phyloP scores from a whole-genome alignment of 177 flowering plant species.

The Telopea speciosissima region DNA sequence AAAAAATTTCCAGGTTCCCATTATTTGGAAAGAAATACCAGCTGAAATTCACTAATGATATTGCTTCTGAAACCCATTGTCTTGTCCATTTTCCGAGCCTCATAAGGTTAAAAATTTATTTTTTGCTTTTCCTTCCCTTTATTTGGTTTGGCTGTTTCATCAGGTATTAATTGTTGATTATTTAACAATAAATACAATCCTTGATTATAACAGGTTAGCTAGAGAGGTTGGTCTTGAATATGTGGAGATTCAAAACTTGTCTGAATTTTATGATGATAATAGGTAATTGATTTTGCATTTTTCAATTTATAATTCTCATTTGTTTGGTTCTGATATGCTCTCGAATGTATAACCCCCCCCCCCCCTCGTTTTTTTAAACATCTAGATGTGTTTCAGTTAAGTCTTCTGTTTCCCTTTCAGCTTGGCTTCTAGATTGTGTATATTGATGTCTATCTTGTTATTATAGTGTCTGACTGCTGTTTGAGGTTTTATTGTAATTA shows the following conservation, averaged over 20 bases:
- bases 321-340: not conserved
- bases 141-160: not conserved
- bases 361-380: too few species aligned
- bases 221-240: constrained; percentile 96
- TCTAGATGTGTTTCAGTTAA: not conserved
- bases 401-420: not conserved
- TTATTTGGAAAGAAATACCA: constrained; percentile 92
- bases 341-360: not conserved
- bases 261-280: constrained; percentile 95
- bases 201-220: constrained; percentile 59
- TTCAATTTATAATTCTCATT: not conserved
- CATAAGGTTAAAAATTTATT: constrained; percentile 53
- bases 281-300: constrained; percentile 35
- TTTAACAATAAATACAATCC: constrained; percentile 1
- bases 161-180: not conserved
- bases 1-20: constrained; percentile 64
- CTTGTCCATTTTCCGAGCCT: constrained; percentile 97
- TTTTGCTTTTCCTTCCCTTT: not conserved
- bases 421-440: not conserved
- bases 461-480: not conserved
- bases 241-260: constrained; percentile 88
- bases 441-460: not conserved
- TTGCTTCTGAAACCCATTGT: constrained; percentile 69
- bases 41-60: constrained; percentile 72
- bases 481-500: not conserved